Evolutionary conservation across 1,139 yeast species (phyloP).

Genomic region (Yamadazyma dendronema): DNA sequence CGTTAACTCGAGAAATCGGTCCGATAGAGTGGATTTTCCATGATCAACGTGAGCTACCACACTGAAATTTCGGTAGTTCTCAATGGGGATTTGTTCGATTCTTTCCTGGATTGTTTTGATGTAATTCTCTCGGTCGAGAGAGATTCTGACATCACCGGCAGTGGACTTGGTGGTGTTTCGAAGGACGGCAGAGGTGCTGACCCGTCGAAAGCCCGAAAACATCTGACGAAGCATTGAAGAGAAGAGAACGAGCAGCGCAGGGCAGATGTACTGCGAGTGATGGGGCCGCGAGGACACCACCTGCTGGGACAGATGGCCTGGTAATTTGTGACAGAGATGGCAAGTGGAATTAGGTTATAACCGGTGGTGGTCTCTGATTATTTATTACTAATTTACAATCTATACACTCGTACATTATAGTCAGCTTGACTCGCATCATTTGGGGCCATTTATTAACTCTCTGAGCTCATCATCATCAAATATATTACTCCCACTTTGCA

Average conservation of each 20-base stretch:
- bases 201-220: background rate
- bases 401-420: background rate
- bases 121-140: conserved; percentile 30
- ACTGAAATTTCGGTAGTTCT: conserved; percentile 83
- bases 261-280: background rate
- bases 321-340: background rate
- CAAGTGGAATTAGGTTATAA: too few relatives aligned
- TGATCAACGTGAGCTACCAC: conserved; percentile 98
- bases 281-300: too few relatives aligned
- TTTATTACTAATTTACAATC: background rate
- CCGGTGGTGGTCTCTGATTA: too few relatives aligned
- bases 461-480: conserved; percentile 52
- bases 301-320: too few relatives aligned
- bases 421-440: background rate
- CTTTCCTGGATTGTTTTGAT: conserved; percentile 46
- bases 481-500: conserved; percentile 65
- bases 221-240: background rate
- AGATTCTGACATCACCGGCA: conserved; percentile 18
- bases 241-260: background rate
- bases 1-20: conserved; percentile 79
- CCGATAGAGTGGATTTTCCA: conserved; percentile 92
- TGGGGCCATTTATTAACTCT: background rate
- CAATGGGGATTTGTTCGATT: conserved; percentile 71
- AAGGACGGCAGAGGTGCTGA: background rate
- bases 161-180: conserved; percentile 3